Conservation (phyloP, 768 basidiomycete species). For the Auriculariales sp. region DNA sequence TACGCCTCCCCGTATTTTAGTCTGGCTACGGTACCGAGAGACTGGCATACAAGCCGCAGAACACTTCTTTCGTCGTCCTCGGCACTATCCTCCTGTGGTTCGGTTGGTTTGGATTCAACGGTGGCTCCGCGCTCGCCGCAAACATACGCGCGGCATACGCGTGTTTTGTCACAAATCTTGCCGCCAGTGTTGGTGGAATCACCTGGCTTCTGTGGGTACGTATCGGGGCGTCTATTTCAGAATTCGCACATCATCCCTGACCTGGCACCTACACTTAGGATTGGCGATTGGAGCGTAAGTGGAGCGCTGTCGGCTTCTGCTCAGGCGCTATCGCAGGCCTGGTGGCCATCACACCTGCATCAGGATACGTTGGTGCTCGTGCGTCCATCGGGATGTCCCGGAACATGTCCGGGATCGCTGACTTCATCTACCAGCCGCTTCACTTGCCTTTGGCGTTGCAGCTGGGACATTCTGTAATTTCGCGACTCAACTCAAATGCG, state of each 20-base stretch:
- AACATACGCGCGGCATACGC: constrained; percentile 78
- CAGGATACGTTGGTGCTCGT: constrained; percentile 70
- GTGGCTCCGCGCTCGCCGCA: constrained; percentile 76
- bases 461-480: constrained; percentile 67
- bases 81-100: constrained; percentile 83
- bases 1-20: no score
- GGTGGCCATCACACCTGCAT: constrained; percentile 79
- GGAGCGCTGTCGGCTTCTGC: constrained; percentile 86
- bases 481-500: constrained; percentile 56
- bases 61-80: constrained; percentile 68
- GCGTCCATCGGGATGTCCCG: constrained; percentile 32
- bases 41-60: constrained; percentile 75
- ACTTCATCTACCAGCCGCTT: not conserved
- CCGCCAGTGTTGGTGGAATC: constrained; percentile 60
- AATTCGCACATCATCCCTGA: not conserved
- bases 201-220: constrained; percentile 40
- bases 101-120: constrained; percentile 72
- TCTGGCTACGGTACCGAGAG: constrained; percentile 42
- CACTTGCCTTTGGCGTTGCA: constrained; percentile 38
- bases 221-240: constrained; percentile 7
- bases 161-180: constrained; percentile 81
- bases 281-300: constrained; percentile 66
- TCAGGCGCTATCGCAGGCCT: constrained; percentile 81
- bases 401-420: not conserved
- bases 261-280: constrained; percentile 27